Conservation (phyloP, 305 asterid species). For the Andrographis paniculata region DNA sequence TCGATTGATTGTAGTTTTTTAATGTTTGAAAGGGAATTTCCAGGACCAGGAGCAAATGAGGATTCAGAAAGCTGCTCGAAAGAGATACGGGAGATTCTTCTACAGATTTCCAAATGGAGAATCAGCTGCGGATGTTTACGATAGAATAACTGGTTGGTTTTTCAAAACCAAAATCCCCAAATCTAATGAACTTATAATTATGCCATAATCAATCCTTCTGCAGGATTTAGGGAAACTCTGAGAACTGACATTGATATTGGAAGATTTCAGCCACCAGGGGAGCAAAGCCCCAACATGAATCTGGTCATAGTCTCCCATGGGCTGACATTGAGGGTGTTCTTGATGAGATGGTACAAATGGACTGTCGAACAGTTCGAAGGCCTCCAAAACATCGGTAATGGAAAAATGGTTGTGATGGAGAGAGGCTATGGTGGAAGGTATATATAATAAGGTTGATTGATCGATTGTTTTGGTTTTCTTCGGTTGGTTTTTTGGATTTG, state of each 20-base stretch:
- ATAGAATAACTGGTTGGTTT: slow-evolving; percentile 76
- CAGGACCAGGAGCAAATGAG: slow-evolving; percentile 71
- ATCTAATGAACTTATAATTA: background rate
- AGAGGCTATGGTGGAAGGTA: slow-evolving; percentile 84
- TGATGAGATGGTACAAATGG: slow-evolving; percentile 85
- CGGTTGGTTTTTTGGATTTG: background rate
- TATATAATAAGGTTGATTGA: background rate
- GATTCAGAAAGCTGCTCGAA: slow-evolving; percentile 49
- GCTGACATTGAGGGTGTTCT: slow-evolving; percentile 46
- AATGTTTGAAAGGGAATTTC: slow-evolving; percentile 79
- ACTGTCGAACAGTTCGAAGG: slow-evolving; percentile 71
- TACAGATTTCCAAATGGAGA: slow-evolving; percentile 82
- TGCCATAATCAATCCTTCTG: background rate
- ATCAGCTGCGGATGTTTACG: slow-evolving; percentile 91
- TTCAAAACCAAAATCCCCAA: too few relatives aligned
- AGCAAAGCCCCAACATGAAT: slow-evolving; percentile 70
- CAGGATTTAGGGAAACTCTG: slow-evolving; percentile 78
- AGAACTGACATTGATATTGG: slow-evolving; percentile 72
- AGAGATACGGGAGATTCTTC: slow-evolving; percentile 66
- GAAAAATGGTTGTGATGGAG: slow-evolving; percentile 55
- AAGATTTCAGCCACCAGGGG: slow-evolving; percentile 76
- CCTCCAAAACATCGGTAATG: slow-evolving; percentile 52
- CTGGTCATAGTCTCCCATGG: slow-evolving; percentile 69
- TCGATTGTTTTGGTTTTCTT: background rate
- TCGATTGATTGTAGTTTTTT: background rate